Conservation (phyloP, 208 protist species). For the Lotmaria passim region DNA sequence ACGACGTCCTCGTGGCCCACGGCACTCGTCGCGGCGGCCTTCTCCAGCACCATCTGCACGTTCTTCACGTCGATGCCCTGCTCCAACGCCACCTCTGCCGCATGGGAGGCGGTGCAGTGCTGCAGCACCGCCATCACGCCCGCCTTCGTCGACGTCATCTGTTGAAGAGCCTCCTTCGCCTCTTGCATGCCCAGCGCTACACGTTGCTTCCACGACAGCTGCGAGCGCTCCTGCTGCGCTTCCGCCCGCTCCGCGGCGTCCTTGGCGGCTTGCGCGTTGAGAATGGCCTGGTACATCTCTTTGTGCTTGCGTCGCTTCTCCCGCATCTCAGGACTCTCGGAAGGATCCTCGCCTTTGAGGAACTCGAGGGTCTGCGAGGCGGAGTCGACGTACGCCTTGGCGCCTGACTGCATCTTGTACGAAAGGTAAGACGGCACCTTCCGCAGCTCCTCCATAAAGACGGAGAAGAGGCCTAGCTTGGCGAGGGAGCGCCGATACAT, state of each 20-base stretch:
- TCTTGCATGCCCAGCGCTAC: conserved; percentile 20
- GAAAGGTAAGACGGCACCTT: conserved; percentile 54
- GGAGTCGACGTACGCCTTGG: conserved; percentile 42
- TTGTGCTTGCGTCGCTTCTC: conserved; percentile 63
- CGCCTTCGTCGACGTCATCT: conserved; percentile 63
- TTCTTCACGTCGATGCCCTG: conserved; percentile 83
- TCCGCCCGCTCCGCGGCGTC: conserved; percentile 12
- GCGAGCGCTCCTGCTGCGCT: conserved; percentile 13
- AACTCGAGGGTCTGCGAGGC: conserved; percentile 46
- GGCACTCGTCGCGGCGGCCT: conserved; percentile 29
- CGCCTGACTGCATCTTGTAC: conserved; percentile 27
- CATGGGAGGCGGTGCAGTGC: conserved; percentile 86
- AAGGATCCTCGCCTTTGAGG: conserved; percentile 50
- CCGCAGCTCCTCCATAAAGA: conserved; percentile 48
- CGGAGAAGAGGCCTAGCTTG: conserved; percentile 41
- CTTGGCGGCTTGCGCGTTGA: conserved; percentile 44
- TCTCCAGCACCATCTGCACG: conserved; percentile 78
- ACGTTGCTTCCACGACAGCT: conserved; percentile 20
- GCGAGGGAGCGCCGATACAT: conserved; percentile 45
- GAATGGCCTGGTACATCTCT: conserved; percentile 66
- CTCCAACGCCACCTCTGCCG: conserved; percentile 84
- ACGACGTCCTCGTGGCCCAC: conserved; percentile 66
- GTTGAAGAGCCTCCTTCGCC: conserved; percentile 34
- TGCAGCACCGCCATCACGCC: conserved; percentile 80
- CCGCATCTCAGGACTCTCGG: conserved; percentile 40